phyloP scores from a whole-genome alignment of 2,329 filamentous ascomycete genomes.

The Cephalotrichum gorgonifer region DNA sequence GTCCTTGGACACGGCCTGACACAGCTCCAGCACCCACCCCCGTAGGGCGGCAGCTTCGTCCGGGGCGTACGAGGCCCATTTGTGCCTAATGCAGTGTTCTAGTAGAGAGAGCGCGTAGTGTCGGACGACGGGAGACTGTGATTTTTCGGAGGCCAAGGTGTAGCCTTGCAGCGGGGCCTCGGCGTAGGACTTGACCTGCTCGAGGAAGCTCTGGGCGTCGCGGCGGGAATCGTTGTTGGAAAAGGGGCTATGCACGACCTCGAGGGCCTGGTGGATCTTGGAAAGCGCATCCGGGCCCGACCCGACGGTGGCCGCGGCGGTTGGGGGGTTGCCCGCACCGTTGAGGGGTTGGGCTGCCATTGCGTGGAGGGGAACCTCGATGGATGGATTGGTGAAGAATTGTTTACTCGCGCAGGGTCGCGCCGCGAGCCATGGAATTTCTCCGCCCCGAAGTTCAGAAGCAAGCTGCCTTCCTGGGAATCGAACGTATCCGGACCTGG shows the following conservation, averaged over 20 bases:
- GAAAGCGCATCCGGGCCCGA: constrained; percentile 38
- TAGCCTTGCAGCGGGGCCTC: constrained; percentile 82
- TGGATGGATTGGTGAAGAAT: background rate
- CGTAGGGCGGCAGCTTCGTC: constrained; percentile 61
- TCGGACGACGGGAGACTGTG: constrained; percentile 71
- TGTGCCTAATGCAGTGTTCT: constrained; percentile 80
- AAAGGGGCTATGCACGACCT: constrained; percentile 74
- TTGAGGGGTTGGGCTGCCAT: constrained; percentile 16
- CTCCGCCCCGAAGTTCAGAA: background rate
- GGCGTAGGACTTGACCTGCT: constrained; percentile 67
- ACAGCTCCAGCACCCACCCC: constrained; percentile 69
- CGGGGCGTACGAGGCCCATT: constrained; percentile 62
- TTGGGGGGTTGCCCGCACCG: constrained; percentile 19
- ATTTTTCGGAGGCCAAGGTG: constrained; percentile 63
- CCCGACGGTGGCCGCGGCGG: constrained; percentile 22
- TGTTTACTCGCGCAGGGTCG: background rate
- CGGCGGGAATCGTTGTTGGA: constrained; percentile 73
- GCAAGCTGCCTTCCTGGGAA: background rate
- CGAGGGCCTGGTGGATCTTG: constrained; percentile 73
- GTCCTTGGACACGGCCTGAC: constrained; percentile 55
- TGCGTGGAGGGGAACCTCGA: background rate
- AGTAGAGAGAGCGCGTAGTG: constrained; percentile 91
- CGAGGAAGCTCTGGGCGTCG: constrained; percentile 77
- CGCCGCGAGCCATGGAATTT: background rate
- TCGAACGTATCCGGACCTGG: background rate